phyloP scores from a whole-genome alignment of 208 protist species.

The Leishmania tropica region DNA sequence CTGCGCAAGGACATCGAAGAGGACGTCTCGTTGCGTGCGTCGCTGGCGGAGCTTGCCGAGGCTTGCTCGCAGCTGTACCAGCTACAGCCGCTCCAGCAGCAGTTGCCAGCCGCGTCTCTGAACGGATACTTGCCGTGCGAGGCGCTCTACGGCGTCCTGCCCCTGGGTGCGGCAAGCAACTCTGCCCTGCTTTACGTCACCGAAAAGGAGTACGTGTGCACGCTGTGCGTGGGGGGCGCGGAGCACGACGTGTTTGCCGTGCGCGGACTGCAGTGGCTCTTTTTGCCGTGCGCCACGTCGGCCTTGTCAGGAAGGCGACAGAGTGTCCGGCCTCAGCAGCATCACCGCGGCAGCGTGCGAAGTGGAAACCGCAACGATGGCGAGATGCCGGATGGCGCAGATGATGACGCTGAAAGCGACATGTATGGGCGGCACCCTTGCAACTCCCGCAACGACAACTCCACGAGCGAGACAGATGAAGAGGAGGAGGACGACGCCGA shows the following conservation, averaged over 20 bases:
- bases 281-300: slow-evolving; percentile 37
- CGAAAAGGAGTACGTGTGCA: slow-evolving; percentile 35
- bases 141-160: slow-evolving; percentile 77
- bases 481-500: slow-evolving; percentile 14
- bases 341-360: background rate
- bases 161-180: slow-evolving; percentile 37
- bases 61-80: slow-evolving; percentile 15
- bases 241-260: slow-evolving; percentile 59
- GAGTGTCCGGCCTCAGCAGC: background rate
- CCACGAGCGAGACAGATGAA: slow-evolving; percentile 13
- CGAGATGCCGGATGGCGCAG: background rate
- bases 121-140: slow-evolving; percentile 41
- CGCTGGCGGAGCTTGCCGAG: slow-evolving; percentile 26
- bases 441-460: background rate
- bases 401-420: background rate
- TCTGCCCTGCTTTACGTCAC: slow-evolving; percentile 75
- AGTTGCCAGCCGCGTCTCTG: slow-evolving; percentile 4
- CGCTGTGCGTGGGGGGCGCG: slow-evolving; percentile 15
- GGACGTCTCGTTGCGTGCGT: slow-evolving; percentile 34
- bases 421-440: background rate
- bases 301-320: background rate
- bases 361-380: background rate
- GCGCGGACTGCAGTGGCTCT: slow-evolving; percentile 52
- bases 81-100: slow-evolving; percentile 21
- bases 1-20: slow-evolving; percentile 35